Evolutionary conservation across 768 basidiomycete species (phyloP).

Genomic region (Tricholoma saponaceum): DNA sequence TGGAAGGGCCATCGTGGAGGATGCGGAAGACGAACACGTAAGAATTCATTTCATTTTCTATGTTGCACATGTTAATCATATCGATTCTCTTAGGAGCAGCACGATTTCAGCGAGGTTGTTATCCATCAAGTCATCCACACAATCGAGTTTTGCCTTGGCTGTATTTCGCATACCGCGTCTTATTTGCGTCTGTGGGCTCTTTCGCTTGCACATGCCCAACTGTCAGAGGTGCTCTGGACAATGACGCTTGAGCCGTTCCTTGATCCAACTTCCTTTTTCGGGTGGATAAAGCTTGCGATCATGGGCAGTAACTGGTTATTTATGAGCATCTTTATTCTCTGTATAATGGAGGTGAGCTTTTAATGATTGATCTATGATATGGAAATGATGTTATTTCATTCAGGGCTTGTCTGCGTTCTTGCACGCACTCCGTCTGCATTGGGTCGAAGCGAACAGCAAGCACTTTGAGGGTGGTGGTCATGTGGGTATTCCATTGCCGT

Average conservation of each 20-base stretch:
- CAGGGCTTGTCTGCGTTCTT: conserved; percentile 94
- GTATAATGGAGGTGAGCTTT: conserved; percentile 84
- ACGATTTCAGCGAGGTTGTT: conserved; percentile 92
- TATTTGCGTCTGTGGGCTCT: conserved; percentile 96
- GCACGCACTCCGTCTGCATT: conserved; percentile 94
- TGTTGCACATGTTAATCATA: conserved; percentile 9
- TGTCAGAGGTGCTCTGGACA: conserved; percentile 89
- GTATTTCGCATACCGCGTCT: conserved; percentile 96
- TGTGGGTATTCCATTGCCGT: conserved; percentile 47
- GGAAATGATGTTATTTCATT: conserved; percentile 9
- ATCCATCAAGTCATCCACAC: conserved; percentile 99
- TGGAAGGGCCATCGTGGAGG: conserved; percentile 69
- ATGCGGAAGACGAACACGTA: conserved; percentile 70
- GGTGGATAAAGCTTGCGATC: conserved; percentile 46
- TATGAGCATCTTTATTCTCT: conserved; percentile 73
- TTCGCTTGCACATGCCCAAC: conserved; percentile 95
- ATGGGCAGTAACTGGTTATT: conserved; percentile 72
- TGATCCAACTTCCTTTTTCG: conserved; percentile 62
- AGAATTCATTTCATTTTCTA: conserved; percentile 26
- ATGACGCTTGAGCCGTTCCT: conserved; percentile 76
- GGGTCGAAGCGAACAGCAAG: conserved; percentile 98
- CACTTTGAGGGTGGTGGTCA: conserved; percentile 89
- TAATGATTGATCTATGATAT: conserved; percentile 9
- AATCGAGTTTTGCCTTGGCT: conserved; percentile 98
- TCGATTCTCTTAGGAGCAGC: conserved; percentile 52